Evolutionary conservation across 208 protist species (phyloP).

Genomic region (Strigomonas galati): DNA sequence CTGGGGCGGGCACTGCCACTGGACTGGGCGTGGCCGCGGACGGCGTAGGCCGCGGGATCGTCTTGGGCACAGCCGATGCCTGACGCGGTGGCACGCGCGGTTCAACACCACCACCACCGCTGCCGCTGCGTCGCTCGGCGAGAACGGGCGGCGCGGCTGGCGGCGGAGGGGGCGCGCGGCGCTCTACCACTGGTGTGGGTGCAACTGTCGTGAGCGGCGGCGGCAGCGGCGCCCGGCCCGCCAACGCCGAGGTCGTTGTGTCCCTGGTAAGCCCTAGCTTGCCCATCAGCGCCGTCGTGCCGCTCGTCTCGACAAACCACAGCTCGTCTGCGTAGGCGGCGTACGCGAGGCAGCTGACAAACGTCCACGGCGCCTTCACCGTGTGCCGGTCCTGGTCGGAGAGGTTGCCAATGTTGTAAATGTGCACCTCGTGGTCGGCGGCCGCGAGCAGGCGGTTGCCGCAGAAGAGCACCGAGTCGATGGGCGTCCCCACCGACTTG

Average conservation of each 20-base stretch:
- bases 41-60: too few relatives aligned
- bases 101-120: too few relatives aligned
- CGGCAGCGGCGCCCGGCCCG: too few relatives aligned
- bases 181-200: neutral
- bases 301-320: conserved; percentile 63
- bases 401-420: conserved; percentile 50
- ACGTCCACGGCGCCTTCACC: conserved; percentile 62
- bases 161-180: neutral
- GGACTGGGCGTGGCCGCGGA: neutral
- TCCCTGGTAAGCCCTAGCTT: conserved; percentile 12
- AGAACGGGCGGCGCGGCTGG: neutral
- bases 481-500: conserved; percentile 34
- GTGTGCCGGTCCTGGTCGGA: conserved; percentile 29
- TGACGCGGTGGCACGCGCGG: neutral
- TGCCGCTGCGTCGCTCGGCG: neutral
- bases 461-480: conserved; percentile 63
- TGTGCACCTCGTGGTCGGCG: conserved; percentile 41
- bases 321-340: conserved; percentile 54
- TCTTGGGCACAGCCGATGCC: neutral
- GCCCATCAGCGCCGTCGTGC: conserved; percentile 39
- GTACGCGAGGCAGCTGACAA: conserved; percentile 64
- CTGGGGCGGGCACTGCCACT: too few relatives aligned
- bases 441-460: conserved; percentile 62
- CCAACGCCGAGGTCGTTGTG: too few relatives aligned
- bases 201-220: too few relatives aligned